Conservation (phyloP, 768 basidiomycete genomes). For the Auriscalpium orientale region DNA sequence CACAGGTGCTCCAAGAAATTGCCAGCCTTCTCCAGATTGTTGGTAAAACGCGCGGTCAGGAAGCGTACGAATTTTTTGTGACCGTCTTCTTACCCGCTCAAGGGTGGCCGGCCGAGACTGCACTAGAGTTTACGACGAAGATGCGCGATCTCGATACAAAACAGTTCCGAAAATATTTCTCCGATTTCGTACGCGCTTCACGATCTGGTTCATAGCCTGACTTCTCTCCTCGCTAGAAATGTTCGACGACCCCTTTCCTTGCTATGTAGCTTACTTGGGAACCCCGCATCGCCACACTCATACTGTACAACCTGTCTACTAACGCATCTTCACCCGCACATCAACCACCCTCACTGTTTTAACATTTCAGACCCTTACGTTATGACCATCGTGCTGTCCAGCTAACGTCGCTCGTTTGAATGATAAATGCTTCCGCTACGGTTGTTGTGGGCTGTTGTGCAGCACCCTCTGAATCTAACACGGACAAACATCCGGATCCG, state of each 20-base stretch:
- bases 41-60: constrained; percentile 67
- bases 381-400: no score
- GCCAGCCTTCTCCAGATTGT: constrained; percentile 77
- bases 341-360: no score
- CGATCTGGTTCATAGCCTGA: constrained; percentile 28
- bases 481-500: constrained; percentile 20
- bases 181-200: constrained; percentile 73
- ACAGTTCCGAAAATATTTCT: constrained; percentile 78
- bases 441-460: constrained; percentile 20
- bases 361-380: no score
- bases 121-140: constrained; percentile 71
- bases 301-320: no score
- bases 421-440: no score
- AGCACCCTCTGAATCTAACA: constrained; percentile 27
- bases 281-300: no score
- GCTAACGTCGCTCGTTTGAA: no score
- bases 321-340: no score
- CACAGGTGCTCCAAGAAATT: constrained; percentile 83
- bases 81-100: constrained; percentile 80
- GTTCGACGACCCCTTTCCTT: no score
- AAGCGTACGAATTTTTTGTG: constrained; percentile 77
- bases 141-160: constrained; percentile 69
- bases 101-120: constrained; percentile 74
- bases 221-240: neutral
- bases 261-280: no score